A percentile compares a stretch with the other conserved stretches of the same genome.
phyloP scores from a whole-genome alignment of 2,329 filamentous ascomycete genomes.

The Scedosporium minutisporum region DNA sequence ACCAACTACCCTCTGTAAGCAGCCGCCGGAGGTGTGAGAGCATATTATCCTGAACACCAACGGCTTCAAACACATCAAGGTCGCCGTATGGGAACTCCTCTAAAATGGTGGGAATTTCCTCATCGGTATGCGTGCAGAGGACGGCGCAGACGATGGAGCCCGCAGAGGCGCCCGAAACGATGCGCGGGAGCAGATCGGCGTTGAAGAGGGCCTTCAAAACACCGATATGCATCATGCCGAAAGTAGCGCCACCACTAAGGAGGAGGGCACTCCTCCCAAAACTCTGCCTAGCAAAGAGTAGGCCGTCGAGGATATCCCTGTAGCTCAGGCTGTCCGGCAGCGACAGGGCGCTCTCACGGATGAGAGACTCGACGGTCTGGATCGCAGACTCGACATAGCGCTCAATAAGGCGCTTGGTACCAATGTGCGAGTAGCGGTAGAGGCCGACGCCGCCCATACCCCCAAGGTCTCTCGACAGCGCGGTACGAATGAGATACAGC shows the following conservation, averaged over 20 bases:
- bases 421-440: conserved; percentile 75
- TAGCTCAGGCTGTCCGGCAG: conserved; percentile 46
- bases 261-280: conserved; percentile 79
- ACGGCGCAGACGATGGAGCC: conserved; percentile 80
- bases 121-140: conserved; percentile 67
- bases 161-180: conserved; percentile 80
- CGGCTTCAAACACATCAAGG: conserved; percentile 66
- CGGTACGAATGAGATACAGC: conserved; percentile 71
- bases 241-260: conserved; percentile 77
- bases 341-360: conserved; percentile 46
- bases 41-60: conserved; percentile 42
- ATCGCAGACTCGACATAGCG: conserved; percentile 74
- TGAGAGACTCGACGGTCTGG: conserved; percentile 61
- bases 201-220: conserved; percentile 76
- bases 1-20: conserved; percentile 72
- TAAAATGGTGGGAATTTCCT: conserved; percentile 63
- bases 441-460: conserved; percentile 76
- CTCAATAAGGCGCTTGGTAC: conserved; percentile 81
- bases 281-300: conserved; percentile 64
- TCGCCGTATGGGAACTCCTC: conserved; percentile 69
- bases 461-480: conserved; percentile 70
- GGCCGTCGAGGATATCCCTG: conserved; percentile 52
- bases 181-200: conserved; percentile 64
- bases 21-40: conserved; percentile 62
- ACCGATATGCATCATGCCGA: conserved; percentile 87